Evolutionary conservation across 106 monocot genomes (phyloP).

Genomic region (Dendrobium catenatum): DNA sequence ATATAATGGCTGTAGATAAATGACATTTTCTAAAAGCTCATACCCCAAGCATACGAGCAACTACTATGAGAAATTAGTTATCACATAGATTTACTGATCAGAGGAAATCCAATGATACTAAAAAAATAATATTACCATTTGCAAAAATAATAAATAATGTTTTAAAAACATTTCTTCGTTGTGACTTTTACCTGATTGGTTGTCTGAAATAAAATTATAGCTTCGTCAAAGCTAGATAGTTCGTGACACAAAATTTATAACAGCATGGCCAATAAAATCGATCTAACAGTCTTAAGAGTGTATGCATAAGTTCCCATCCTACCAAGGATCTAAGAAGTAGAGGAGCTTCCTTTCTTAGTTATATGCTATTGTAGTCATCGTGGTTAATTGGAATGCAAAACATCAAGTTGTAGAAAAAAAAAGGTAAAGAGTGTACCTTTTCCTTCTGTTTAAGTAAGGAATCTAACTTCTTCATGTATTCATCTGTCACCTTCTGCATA

Average conservation of each 20-base stretch:
- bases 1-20: no score
- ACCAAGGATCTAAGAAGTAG: not conserved
- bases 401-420: not conserved
- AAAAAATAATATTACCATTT: no score
- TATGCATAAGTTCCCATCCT: not conserved
- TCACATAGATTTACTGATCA: no score
- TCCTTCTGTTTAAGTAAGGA: slow-evolving; percentile 81
- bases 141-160: no score
- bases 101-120: no score
- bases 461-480: slow-evolving; percentile 91
- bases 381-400: not conserved
- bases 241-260: not conserved
- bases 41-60: no score
- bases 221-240: not conserved
- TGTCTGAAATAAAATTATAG: no score
- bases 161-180: no score
- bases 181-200: no score
- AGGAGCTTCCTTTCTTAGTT: no score
- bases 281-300: not conserved
- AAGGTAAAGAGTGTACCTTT: slow-evolving; percentile 41
- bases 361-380: not conserved
- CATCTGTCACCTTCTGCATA: slow-evolving; percentile 85
- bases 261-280: not conserved
- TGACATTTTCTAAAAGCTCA: no score
- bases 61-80: no score